Conservation (phyloP, 495 filamentous ascomycete genomes). For the Penicillium antarcticum region DNA sequence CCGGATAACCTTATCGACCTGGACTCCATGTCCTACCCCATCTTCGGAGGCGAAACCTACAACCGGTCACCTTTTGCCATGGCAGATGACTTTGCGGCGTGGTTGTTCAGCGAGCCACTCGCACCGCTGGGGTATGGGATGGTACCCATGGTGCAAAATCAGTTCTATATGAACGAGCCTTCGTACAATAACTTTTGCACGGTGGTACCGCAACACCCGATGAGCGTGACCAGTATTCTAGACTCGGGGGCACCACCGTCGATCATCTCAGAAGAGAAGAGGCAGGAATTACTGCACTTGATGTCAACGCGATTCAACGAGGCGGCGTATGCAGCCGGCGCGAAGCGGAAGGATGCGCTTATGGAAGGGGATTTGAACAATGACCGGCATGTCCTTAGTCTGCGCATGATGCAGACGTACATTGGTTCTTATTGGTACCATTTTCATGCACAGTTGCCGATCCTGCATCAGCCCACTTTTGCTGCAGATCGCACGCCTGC, state of each 20-base stretch:
- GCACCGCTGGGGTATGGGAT: constrained; percentile 37
- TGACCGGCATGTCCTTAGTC: constrained; percentile 74
- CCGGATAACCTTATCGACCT: constrained; percentile 35
- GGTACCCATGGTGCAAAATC: constrained; percentile 38
- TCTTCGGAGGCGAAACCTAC: constrained; percentile 78
- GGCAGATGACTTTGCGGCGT: constrained; percentile 88
- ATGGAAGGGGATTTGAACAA: constrained; percentile 74
- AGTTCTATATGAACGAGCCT: constrained; percentile 41
- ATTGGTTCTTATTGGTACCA: constrained; percentile 92
- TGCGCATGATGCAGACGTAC: constrained; percentile 93
- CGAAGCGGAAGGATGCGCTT: constrained; percentile 72
- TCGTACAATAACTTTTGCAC: constrained; percentile 34
- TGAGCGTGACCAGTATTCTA: constrained; percentile 89
- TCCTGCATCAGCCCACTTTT: constrained; percentile 93
- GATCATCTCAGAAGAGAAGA: constrained; percentile 82
- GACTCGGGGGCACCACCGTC: constrained; percentile 77
- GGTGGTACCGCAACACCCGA: constrained; percentile 61
- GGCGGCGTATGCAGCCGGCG: constrained; percentile 68
- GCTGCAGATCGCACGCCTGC: constrained; percentile 80
- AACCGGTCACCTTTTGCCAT: constrained; percentile 86
- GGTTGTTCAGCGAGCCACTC: constrained; percentile 73
- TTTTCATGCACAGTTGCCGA: constrained; percentile 91
- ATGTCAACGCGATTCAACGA: constrained; percentile 81
- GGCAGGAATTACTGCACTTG: constrained; percentile 78
- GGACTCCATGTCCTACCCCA: constrained; percentile 71